phyloP scores from a whole-genome alignment of 441 rosid species.

The Eruca vesicaria region DNA sequence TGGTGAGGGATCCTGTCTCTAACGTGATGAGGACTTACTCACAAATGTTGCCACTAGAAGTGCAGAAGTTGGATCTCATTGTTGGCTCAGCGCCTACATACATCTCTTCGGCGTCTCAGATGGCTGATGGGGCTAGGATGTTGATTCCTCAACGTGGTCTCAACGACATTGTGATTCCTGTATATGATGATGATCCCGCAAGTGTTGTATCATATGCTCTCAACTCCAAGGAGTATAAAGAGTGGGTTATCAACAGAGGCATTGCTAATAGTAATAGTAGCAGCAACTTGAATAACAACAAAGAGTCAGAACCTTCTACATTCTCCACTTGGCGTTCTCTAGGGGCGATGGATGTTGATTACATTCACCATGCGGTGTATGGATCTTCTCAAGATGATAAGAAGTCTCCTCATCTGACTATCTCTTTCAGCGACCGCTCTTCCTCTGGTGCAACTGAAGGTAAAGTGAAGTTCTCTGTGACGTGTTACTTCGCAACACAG shows the following conservation, averaged over 20 bases:
- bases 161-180: slow-evolving; percentile 68
- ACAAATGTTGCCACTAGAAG: slow-evolving; percentile 63
- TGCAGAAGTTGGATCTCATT: slow-evolving; percentile 61
- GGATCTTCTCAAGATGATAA: slow-evolving; percentile 65
- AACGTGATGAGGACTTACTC: slow-evolving; percentile 58
- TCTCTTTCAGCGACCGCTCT: slow-evolving; percentile 67
- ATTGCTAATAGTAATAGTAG: slow-evolving; percentile 30
- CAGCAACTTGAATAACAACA: slow-evolving; percentile 31
- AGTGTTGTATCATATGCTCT: slow-evolving; percentile 89
- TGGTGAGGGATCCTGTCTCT: slow-evolving; percentile 83
- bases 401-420: slow-evolving; percentile 68
- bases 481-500: slow-evolving; percentile 84
- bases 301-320: slow-evolving; percentile 47
- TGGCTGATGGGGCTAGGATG: slow-evolving; percentile 80
- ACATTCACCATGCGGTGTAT: slow-evolving; percentile 52
- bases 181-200: slow-evolving; percentile 81
- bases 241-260: slow-evolving; percentile 60
- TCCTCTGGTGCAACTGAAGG: slow-evolving; percentile 46
- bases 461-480: slow-evolving; percentile 74
- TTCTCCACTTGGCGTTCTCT: slow-evolving; percentile 70
- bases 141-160: slow-evolving; percentile 55
- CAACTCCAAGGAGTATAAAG: slow-evolving; percentile 70
- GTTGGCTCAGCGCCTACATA: slow-evolving; percentile 49
- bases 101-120: slow-evolving; percentile 55
- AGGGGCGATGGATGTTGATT: slow-evolving; percentile 63